Conservation (phyloP, 805 yeast species). For the Metschnikowia baotianmanensis region DNA sequence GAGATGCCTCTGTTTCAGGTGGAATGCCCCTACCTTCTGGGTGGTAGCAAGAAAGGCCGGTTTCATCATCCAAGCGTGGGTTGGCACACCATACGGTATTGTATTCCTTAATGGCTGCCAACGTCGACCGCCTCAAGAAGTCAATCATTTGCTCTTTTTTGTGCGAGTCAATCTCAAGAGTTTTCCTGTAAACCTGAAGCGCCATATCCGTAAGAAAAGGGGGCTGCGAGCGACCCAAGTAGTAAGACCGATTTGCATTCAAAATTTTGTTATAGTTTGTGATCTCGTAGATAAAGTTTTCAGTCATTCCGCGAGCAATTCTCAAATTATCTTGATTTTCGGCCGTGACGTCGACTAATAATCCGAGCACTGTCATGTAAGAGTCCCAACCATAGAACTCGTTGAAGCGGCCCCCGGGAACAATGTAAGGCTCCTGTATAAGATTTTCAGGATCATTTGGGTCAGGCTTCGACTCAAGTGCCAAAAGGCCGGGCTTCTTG, state of each 20-base stretch:
- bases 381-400: slow-evolving; percentile 99
- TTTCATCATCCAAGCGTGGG: slow-evolving; percentile 69
- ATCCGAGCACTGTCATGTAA: slow-evolving; percentile 84
- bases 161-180: slow-evolving; percentile 36
- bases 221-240: slow-evolving; percentile 90
- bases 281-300: slow-evolving; percentile 88
- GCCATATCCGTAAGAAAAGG: slow-evolving; percentile 96
- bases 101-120: slow-evolving; percentile 87
- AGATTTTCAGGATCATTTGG: slow-evolving; percentile 51
- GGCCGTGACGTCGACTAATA: slow-evolving; percentile 53
- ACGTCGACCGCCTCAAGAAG: slow-evolving; percentile 60
- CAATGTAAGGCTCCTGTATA: slow-evolving; percentile 80
- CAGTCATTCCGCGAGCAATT: slow-evolving; percentile 86
- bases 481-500: slow-evolving; percentile 79
- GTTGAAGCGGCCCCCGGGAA: slow-evolving; percentile 97
- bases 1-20: slow-evolving; percentile 92
- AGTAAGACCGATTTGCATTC: slow-evolving; percentile 92
- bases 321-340: slow-evolving; percentile 47
- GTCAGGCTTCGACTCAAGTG: slow-evolving; percentile 68
- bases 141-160: slow-evolving; percentile 42
- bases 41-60: slow-evolving; percentile 86
- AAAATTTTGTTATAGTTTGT: slow-evolving; percentile 86
- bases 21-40: slow-evolving; percentile 94
- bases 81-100: slow-evolving; percentile 69
- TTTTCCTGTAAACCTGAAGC: slow-evolving; percentile 58